Base-by-base conservation (phyloP, 192 early-diverging fungal species). In the Backusella mclennaniae region DNA sequence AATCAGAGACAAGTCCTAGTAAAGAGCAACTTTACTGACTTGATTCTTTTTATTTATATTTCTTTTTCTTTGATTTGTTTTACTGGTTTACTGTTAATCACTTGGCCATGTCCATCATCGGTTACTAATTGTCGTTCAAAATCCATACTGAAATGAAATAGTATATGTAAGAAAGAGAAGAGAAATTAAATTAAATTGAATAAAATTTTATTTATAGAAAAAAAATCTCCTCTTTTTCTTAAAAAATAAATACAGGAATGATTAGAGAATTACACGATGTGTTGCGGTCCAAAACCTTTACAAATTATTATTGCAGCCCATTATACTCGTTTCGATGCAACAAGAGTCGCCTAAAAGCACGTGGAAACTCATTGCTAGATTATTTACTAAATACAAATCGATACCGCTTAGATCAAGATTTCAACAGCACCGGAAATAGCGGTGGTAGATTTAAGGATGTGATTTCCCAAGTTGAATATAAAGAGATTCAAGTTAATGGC, bases 1-100 rank as follows among this genome's bases (percentile, higher is more conserved):
- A 68, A 39, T 85, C 81, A 35, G 81, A 81, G 31, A 85, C 85
- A 69, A 85, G 80, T 39, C 74, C 81, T 82, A 66, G 35, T 3
- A 67, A 15, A 63, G 29, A 63, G 26, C 23, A 63, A 63, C 56
- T 63, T 63, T 3, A 63, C 9, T 23, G 26, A 29, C 9, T 63
- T 63, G 19, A 26, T 23, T 26, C 8, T 23, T 26, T 59, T 4
- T 29, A 31, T 31, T 31, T 31, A 0, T 31, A 1, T 33, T 33
- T 33, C 0, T 49, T 49, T 17, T 49, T 49, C 19, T 49, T 49
- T 49, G 6, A 6, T 49, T 49, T 49, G 19, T 49, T 49, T 17
- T 17, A 49, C 46, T 49, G 46, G 46, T 49, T 49, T 49, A 49
- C 46, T 49, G 17, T 49, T 49, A 49, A 49, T 49, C 19, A 49